A percentile compares a stretch with the other conserved stretches of the same genome.
phyloP scores from a whole-genome alignment of 768 basidiomycete genomes.

The Podaxis mareebaensis region DNA sequence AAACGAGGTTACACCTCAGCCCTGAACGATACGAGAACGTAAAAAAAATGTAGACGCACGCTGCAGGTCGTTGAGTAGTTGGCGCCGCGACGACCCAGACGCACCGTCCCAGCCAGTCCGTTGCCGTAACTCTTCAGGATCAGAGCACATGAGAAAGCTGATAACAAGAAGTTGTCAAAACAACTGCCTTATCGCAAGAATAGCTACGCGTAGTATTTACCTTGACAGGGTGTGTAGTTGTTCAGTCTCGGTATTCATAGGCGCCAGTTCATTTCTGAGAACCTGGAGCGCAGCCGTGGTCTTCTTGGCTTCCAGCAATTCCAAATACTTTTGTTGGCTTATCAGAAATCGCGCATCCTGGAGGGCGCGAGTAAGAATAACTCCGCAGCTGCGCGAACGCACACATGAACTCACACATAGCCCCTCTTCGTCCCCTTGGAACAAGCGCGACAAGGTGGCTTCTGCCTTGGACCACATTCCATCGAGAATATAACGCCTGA shows the following conservation, averaged over 20 bases:
- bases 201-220: constrained; percentile 35
- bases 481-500: constrained; percentile 76
- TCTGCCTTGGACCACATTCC: constrained; percentile 84
- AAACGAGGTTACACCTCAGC: constrained; percentile 13
- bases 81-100: constrained; percentile 71
- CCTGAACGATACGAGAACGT: not conserved
- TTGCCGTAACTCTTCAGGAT: constrained; percentile 77
- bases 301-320: constrained; percentile 80
- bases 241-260: constrained; percentile 76
- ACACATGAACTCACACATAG: constrained; percentile 55
- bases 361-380: constrained; percentile 19
- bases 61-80: constrained; percentile 78
- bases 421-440: constrained; percentile 66
- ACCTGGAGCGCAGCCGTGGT: constrained; percentile 83
- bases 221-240: constrained; percentile 87
- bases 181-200: constrained; percentile 14
- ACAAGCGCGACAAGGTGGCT: constrained; percentile 63
- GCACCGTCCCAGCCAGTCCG: constrained; percentile 91
- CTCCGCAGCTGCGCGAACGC: not conserved
- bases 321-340: constrained; percentile 94
- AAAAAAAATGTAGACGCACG: constrained; percentile 45
- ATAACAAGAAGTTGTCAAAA: constrained; percentile 20
- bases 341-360: constrained; percentile 87
- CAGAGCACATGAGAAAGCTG: constrained; percentile 92
- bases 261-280: constrained; percentile 85